phyloP scores from a whole-genome alignment of 1,284 basidiomycete species.

The Austropuccinia psidii region DNA sequence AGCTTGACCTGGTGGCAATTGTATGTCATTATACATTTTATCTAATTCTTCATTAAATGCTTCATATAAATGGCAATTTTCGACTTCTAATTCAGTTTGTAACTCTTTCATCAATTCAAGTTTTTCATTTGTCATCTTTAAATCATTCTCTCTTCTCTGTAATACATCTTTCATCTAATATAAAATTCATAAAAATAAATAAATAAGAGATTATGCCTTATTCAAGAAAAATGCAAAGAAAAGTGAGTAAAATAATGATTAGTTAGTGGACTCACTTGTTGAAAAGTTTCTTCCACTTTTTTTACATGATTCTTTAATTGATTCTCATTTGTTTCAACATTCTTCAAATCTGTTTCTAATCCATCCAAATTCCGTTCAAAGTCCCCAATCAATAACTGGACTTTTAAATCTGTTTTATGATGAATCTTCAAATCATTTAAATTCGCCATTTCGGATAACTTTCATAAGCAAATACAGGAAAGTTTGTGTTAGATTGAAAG shows the following conservation, averaged over 20 bases:
- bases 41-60: conserved; percentile 36
- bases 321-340: background rate
- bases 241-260: too few species aligned
- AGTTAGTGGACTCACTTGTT: too few species aligned
- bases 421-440: background rate
- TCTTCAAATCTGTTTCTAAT: background rate
- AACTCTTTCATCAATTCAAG: background rate
- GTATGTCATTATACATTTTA: conserved; percentile 34
- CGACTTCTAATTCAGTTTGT: background rate
- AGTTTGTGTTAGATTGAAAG: background rate
- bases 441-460: conserved; percentile 18
- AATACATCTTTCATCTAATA: background rate
- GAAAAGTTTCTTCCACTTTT: too few species aligned
- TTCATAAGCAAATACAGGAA: background rate
- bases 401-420: too few species aligned
- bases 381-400: background rate
- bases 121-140: background rate
- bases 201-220: background rate
- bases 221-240: too few species aligned
- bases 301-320: background rate
- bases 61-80: conserved; percentile 31
- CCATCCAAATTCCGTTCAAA: background rate
- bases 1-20: conserved; percentile 13
- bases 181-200: background rate
- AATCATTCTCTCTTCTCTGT: background rate